Percentiles rank a stretch among this genome's conserved stretches.
These are phyloP conservation scores for Solanum lignicaule DNA, from an alignment of 257 asterid genomes.

Conservation along the genomic window DNA sequence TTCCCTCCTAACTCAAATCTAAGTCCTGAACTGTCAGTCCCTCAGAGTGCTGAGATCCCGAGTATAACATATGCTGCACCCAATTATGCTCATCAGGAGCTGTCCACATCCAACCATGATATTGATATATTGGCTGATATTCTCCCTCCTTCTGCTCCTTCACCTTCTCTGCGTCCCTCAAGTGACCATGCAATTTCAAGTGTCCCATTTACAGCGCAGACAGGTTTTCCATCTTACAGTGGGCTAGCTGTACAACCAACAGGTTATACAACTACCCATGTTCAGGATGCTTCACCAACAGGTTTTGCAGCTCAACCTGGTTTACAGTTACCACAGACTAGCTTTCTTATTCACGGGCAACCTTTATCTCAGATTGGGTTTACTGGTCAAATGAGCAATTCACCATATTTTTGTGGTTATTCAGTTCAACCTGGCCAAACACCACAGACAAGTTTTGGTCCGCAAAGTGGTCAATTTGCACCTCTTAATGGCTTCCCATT, in stretches of 20 bases:
- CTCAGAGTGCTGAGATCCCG: conserved; percentile 13
- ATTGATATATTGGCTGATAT: conserved; percentile 87
- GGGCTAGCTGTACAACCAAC: conserved; percentile 17
- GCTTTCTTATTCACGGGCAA: conserved; percentile 1
- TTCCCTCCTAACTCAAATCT: conserved; percentile 35
- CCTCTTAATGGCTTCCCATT: conserved; percentile 29
- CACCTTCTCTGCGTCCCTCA: conserved; percentile 19
- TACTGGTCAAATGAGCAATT: conserved; percentile 8
- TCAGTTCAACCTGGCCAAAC: conserved; percentile 37
- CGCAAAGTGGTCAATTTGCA: conserved; percentile 35
- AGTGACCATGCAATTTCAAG: conserved; percentile 11
- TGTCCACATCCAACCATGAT: conserved; percentile 33
- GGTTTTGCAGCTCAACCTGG: conserved; percentile 43
- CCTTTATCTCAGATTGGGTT: not conserved
- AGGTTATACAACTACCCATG: conserved; percentile 19
- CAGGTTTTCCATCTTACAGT: conserved; percentile 15
- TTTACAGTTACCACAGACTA: conserved; percentile 14
- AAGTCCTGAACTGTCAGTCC: conserved; percentile 17
- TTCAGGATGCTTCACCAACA: conserved; percentile 43
- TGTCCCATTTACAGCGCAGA: conserved; percentile 16
- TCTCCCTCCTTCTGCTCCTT: conserved; percentile 67
- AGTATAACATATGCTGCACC: not conserved
- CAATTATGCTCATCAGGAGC: conserved; percentile 33
- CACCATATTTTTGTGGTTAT: conserved; percentile 19
- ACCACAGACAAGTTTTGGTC: conserved; percentile 35